Evolutionary conservation across 148 eudicot genomes (phyloP).

Genomic region (Camellia lanceoleosa): DNA sequence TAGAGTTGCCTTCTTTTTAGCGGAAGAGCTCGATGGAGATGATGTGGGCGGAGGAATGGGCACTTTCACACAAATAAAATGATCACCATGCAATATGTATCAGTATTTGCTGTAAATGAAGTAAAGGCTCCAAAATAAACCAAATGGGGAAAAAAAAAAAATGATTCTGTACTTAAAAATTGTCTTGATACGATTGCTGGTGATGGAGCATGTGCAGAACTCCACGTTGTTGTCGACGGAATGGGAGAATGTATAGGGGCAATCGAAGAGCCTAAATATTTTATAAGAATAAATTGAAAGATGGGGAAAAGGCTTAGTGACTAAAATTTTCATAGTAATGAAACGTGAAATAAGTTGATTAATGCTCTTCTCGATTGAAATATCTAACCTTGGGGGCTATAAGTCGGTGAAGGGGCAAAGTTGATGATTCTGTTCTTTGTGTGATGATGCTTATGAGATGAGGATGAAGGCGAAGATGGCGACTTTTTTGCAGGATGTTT

Average conservation of each 20-base stretch:
- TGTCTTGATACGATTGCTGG: slow-evolving; percentile 36
- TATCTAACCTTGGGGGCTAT: slow-evolving; percentile 42
- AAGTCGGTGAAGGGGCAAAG: slow-evolving; percentile 27
- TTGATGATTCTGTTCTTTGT: slow-evolving; percentile 21
- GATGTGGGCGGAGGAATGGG: slow-evolving; percentile 41
- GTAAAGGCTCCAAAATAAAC: background rate
- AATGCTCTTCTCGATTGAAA: slow-evolving; percentile 1
- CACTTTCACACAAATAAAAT: slow-evolving; percentile 27
- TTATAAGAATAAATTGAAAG: slow-evolving; percentile 9
- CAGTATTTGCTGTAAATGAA: background rate
- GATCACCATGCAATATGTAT: background rate
- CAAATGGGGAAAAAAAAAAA: background rate
- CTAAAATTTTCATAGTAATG: background rate
- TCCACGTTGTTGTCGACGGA: slow-evolving; percentile 32
- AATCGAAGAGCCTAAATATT: slow-evolving; percentile 32
- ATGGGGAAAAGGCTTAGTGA: background rate
- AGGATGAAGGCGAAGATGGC: slow-evolving; percentile 23
- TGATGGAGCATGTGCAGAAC: slow-evolving; percentile 34
- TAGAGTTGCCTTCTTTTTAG: slow-evolving; percentile 33
- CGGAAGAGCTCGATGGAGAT: slow-evolving; percentile 46
- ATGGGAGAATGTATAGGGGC: slow-evolving; percentile 31
- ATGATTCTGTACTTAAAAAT: slow-evolving; percentile 22
- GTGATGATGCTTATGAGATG: slow-evolving; percentile 41
- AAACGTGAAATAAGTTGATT: background rate
- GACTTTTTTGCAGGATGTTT: slow-evolving; percentile 24